phyloP scores from a whole-genome alignment of 2,329 filamentous ascomycete genomes.

The Madurella fahalii region DNA sequence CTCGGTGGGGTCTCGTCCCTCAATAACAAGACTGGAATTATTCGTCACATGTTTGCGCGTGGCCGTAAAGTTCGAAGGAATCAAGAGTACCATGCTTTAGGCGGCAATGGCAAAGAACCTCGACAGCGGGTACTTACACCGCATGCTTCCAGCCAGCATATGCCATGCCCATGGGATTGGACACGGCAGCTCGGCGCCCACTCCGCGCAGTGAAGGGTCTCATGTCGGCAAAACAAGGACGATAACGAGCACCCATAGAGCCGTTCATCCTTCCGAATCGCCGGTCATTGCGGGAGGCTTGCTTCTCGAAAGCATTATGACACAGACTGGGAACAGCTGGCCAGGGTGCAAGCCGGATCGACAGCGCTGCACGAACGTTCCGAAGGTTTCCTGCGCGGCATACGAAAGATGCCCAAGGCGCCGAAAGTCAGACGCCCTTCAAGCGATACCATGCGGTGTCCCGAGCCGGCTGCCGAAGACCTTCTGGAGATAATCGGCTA shows the following conservation, averaged over 20 bases:
- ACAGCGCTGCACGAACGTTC: no score
- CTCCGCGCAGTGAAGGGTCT: not conserved
- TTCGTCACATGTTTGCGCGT: not conserved
- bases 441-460: not conserved
- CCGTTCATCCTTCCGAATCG: not conserved
- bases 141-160: not conserved
- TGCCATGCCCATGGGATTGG: not conserved
- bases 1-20: not conserved
- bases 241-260: not conserved
- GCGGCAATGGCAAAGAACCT: not conserved
- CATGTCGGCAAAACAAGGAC: not conserved
- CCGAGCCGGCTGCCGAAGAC: not conserved
- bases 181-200: not conserved
- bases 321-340: no score
- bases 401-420: no score
- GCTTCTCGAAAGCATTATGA: no score
- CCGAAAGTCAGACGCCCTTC: not conserved
- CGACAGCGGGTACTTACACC: conserved; percentile 9
- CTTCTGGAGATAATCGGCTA: no score
- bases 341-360: conserved; percentile 6
- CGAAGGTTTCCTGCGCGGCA: no score
- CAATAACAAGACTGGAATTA: not conserved
- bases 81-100: not conserved
- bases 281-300: not conserved
- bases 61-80: not conserved